Evolutionary conservation across 1,284 basidiomycete genomes (phyloP), one percentile per base, ranked within the genome.

Genomic region (Vanrija humicola): DNA sequence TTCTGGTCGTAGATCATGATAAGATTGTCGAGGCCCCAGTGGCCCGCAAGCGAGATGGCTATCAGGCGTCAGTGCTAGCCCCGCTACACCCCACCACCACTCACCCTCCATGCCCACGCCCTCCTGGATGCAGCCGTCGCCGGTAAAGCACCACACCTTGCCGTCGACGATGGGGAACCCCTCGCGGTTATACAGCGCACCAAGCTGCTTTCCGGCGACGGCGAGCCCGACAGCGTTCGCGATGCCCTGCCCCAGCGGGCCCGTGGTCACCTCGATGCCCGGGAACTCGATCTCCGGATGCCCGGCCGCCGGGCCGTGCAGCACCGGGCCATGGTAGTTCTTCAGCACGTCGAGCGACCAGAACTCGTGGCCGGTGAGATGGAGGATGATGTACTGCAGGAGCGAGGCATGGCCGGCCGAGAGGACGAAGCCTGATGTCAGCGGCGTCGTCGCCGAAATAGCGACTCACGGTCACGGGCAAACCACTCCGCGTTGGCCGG

Each of bases 161-260:
- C 57, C 53, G 34, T 52, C 54, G 15, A 64, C 39, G 15, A 67
- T 38, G 9, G 57, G 54, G 43, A 57, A 48, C 14, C 46, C 60
- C 16, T 55, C 54, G 38, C 54, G 52, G 56, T 67, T 65, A 54
- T 65, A 65, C 14, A 50, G 59, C 2, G 64, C 56, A 1, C 50
- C 65, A 16, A 67, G 53, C 38, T 66, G 56, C 55, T 67, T 67
- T 26, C 54, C 52, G 1, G 88, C 90, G 55, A 93, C 89, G 52
- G 90, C 90, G 49, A 94, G 78, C 69, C 90, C 90, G 64, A 93
- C 88, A 57, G 83, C 87, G 70, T 90, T 90, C 59, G 86, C 84
- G 69, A 94, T 87, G 63, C 90, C 90, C 77, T 94, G 90, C 25
- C 90, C 90, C 23, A 94, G 84, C 53, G 91, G 90, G 51, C 90